phyloP scores from a whole-genome alignment of 2,329 filamentous ascomycete species.

The Cordyceps fumosorosea region DNA sequence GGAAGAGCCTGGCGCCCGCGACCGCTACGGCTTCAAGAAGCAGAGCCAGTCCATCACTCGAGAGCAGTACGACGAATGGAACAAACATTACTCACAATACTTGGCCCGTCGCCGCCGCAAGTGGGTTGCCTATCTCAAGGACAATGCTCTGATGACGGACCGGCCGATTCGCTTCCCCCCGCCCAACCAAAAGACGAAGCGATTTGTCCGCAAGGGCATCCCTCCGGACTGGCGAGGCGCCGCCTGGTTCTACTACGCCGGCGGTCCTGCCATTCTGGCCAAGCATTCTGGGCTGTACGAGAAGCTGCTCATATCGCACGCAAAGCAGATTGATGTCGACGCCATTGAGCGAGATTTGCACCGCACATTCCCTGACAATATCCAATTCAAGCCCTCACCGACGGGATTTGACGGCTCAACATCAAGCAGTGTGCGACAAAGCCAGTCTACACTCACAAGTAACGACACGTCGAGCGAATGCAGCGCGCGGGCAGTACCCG shows the following conservation, averaged over 20 bases:
- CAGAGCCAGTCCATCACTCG: conserved; percentile 70
- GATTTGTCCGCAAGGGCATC: conserved; percentile 88
- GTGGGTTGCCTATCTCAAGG: conserved; percentile 72
- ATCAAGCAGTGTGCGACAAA: conserved; percentile 27
- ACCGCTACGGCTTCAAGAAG: conserved; percentile 91
- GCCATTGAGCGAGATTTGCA: conserved; percentile 91
- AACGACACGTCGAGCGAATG: conserved; percentile 27
- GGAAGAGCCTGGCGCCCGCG: conserved; percentile 51
- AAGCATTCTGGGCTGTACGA: conserved; percentile 74
- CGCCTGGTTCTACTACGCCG: conserved; percentile 95
- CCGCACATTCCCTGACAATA: conserved; percentile 90
- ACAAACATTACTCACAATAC: conserved; percentile 66
- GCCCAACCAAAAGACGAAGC: conserved; percentile 75
- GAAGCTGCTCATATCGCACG: conserved; percentile 55
- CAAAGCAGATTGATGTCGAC: conserved; percentile 70
- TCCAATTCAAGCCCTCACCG: conserved; percentile 68
- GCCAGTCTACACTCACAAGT: conserved; percentile 31
- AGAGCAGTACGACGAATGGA: conserved; percentile 78
- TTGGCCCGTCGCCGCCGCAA: conserved; percentile 70
- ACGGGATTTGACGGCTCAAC: conserved; percentile 23
- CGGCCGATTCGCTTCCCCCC: conserved; percentile 72
- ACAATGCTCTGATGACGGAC: conserved; percentile 65
- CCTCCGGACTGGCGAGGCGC: conserved; percentile 91
- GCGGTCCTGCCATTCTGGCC: conserved; percentile 71
- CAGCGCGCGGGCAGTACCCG: conserved; percentile 26